Base-by-base conservation (phyloP, 805 yeast genomes). In the Saccharomycopsis fermentans region DNA sequence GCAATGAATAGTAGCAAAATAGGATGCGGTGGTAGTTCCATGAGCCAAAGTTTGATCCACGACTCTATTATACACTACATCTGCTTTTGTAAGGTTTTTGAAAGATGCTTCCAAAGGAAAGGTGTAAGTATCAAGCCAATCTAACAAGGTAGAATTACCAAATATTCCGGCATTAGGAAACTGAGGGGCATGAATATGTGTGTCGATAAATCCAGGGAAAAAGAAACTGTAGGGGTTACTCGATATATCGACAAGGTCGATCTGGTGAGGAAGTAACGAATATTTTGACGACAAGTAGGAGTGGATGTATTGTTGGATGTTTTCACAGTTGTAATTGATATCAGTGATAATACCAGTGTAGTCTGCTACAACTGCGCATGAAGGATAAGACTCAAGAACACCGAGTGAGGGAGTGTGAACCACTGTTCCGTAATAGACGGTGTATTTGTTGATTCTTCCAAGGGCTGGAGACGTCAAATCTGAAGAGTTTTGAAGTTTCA, bases 21-120 rank as follows among this genome's bases (percentile, higher is more conserved):
- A 94, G 0, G 95, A 79, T 0, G 96, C 96, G 58, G 92, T 83
- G 0, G 99, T 94, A 0, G 98, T 94, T 21, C 99, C 99, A 67
- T 83, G 77, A 2, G 69, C 66, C 62, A 94, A 72, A 0, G 97
- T 88, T 58, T 86, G 81, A 3, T 71, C 65, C n/a, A 94, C 81
- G 4, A 86, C 87, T 63, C 77, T 79, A 14, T 77, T 64, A 69
- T 92, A 94, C 1, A 91, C 83, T 6, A 74, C 68, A 12, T 71
- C 63, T 0, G 96, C 97, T 52, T 77, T 68, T 0, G 69, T 65
- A 24, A 78, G 64, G 62, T 85, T 81, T 19, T 71, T 73, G 61
- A 89, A 78, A 3, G 87, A 77, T 6, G 87, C 74, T 70, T 94
- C 99, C 58, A 91, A 70, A 0, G 97, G 96, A 75, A 91, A 94